Base-by-base conservation (phyloP, 257 asterid genomes). In the Agastache rugosa region DNA sequence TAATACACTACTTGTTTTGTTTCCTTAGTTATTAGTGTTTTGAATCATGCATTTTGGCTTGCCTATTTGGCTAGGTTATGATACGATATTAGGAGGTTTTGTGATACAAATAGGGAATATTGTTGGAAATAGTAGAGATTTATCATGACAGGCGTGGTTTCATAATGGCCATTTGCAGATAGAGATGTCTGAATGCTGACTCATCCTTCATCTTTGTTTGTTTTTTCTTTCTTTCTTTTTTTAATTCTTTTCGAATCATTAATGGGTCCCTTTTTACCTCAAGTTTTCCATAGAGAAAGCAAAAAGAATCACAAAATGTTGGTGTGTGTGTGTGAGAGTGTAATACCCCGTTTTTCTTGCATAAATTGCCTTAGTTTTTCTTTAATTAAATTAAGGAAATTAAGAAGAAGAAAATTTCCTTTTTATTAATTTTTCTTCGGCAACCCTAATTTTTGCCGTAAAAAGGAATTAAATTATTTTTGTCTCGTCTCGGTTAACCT, bases 71-170 rank as follows among this genome's bases (percentile, higher is more conserved):
- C 41, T 16, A 10, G 54, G 15, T 37, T 23, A 50, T 63, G 8
- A 48, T 50, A 44, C 23, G 20, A n/a, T 0, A 41, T 15, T 31
- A 47, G 1, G 3, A 0, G 6, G 6, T 31, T 31, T 31, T 31
- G 37, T 31, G 37, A 31, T 31, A 4, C 7, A 31, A n/a, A 19
- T 20, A 22, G 58, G 45, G 39, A 34, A 61, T 42, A 50, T 8
- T 50, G 53, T 67, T 67, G 0, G 3, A n/a, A 55, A 47, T 19
- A 67, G 61, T 51, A 27, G 37, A 67, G 50, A 39, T n/a, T 35
- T 47, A 67, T 78, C 54, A 74, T 79, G 55, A 29, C 1, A 62
- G 48, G 68, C 77, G 68, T 31, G 81, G 71, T 25, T 76, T 47
- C 71, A 53, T 34, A 47, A 44, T 7, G 67, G 25, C 22, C 56